These are phyloP conservation scores for Pleurotus giganteus DNA, from an alignment of 768 basidiomycete species.

Conservation along the genomic window DNA sequence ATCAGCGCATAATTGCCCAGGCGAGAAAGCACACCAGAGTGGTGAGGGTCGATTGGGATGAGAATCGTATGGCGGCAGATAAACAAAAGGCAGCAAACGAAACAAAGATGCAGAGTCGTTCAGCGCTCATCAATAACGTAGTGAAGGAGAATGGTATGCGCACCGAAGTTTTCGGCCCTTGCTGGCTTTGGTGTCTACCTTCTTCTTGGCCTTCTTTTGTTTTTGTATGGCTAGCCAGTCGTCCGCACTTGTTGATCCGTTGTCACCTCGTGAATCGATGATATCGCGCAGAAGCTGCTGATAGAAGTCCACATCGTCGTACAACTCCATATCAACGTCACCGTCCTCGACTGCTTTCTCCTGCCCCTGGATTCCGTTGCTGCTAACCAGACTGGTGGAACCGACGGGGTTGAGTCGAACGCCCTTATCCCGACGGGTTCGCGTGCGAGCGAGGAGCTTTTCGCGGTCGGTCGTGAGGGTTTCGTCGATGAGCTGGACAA, in stretches of 20 bases:
- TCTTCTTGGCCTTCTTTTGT: conserved; percentile 74
- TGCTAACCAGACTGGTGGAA: conserved; percentile 19
- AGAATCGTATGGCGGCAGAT: neutral
- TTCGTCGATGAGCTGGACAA: conserved; percentile 78
- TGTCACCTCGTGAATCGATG: conserved; percentile 65
- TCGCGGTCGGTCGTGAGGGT: conserved; percentile 51
- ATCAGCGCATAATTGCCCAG: conserved; percentile 6
- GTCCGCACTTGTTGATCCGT: conserved; percentile 37
- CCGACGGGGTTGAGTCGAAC: conserved; percentile 35
- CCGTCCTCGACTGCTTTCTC: conserved; percentile 28
- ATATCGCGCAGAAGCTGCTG: conserved; percentile 89
- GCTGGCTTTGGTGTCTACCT: conserved; percentile 93
- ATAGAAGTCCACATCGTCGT: conserved; percentile 93
- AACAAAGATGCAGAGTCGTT: neutral
- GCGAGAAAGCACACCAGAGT: neutral
- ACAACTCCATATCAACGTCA: conserved; percentile 48
- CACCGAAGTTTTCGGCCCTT: conserved; percentile 92
- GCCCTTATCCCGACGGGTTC: conserved; percentile 49
- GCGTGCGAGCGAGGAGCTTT: conserved; percentile 65
- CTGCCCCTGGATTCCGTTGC: neutral
- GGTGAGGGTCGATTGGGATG: neutral
- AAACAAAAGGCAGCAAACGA: neutral
- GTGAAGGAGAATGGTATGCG: conserved; percentile 19
- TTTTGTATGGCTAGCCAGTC: conserved; percentile 68
- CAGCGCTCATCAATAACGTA: neutral